phyloP scores from a whole-genome alignment of 257 asterid genomes.

The Paulownia fortunei region DNA sequence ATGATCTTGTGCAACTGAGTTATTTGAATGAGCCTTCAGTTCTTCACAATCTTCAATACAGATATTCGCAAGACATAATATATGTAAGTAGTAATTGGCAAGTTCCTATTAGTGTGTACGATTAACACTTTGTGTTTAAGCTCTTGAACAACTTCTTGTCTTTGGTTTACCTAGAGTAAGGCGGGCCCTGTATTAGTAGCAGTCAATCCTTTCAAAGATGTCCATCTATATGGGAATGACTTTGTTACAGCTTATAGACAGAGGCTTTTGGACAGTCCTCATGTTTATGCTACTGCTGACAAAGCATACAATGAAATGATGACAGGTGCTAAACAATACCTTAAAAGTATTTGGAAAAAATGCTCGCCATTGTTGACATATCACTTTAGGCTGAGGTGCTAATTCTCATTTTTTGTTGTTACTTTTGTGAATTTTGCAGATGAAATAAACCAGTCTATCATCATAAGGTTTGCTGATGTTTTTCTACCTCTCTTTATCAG shows the following conservation, averaged over 20 bases:
- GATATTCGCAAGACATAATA: slow-evolving; percentile 71
- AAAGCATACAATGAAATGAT: slow-evolving; percentile 78
- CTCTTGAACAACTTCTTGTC: slow-evolving; percentile 34
- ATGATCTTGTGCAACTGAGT: slow-evolving; percentile 88
- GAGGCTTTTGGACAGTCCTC: slow-evolving; percentile 81
- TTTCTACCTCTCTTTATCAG: slow-evolving; percentile 24
- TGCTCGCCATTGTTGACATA: slow-evolving; percentile 28
- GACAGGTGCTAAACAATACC: slow-evolving; percentile 61
- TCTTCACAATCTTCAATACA: slow-evolving; percentile 77
- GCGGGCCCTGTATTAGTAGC: slow-evolving; percentile 93
- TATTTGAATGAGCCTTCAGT: slow-evolving; percentile 94
- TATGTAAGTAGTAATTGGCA: slow-evolving; percentile 58
- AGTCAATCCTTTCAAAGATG: slow-evolving; percentile 86
- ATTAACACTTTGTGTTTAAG: slow-evolving; percentile 15
- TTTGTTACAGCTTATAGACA: slow-evolving; percentile 67
- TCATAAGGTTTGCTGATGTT: slow-evolving; percentile 70
- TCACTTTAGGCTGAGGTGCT: slow-evolving; percentile 29
- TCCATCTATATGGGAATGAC: slow-evolving; percentile 70
- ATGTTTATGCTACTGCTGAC: slow-evolving; percentile 82
- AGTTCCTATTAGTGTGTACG: slow-evolving; percentile 10
- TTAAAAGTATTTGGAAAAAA: slow-evolving; percentile 33
- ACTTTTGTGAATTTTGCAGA: slow-evolving; percentile 61
- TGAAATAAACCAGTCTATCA: slow-evolving; percentile 79
- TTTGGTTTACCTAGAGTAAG: slow-evolving; percentile 67
- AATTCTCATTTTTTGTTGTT: slow-evolving; percentile 28